These are phyloP conservation scores for Pseudogymnoascus sp. DNA, from an alignment of 2,329 filamentous ascomycete genomes.

Conservation along the genomic window DNA sequence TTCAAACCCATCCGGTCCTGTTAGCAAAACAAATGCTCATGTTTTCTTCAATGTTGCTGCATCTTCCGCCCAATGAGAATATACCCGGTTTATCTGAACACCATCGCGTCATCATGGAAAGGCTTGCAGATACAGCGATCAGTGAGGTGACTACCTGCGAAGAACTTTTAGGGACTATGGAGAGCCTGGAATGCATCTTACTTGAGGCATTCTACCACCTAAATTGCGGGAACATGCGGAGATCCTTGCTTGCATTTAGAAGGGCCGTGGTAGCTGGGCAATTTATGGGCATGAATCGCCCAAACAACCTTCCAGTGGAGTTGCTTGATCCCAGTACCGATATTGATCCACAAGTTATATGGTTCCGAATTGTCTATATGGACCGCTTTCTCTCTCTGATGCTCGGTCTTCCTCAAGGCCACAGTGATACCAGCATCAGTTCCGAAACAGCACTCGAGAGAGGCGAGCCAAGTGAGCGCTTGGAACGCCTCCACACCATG, in stretches of 20 bases:
- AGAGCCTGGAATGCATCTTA: constrained; percentile 37
- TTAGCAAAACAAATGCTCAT: constrained; percentile 37
- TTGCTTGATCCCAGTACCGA: constrained; percentile 23
- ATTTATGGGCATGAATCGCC: constrained; percentile 34
- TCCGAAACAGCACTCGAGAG: constrained; percentile 23
- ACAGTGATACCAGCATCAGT: constrained; percentile 35
- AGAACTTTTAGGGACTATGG: constrained; percentile 31
- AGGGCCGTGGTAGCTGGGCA: constrained; percentile 36
- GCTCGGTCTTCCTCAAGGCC: constrained; percentile 40
- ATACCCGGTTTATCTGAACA: constrained; percentile 14
- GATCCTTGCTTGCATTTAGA: constrained; percentile 33
- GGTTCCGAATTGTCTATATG: constrained; percentile 38
- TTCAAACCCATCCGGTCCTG: constrained; percentile 33
- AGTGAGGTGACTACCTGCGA: constrained; percentile 32
- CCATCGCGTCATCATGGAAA: constrained; percentile 21
- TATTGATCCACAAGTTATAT: constrained; percentile 35
- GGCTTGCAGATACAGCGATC: constrained; percentile 13
- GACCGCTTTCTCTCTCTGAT: constrained; percentile 44
- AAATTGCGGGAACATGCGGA: constrained; percentile 35
- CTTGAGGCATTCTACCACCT: constrained; percentile 34
- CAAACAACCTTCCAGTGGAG: not conserved
- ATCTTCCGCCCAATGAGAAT: constrained; percentile 17
- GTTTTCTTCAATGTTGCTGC: constrained; percentile 33
- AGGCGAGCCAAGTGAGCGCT: constrained; percentile 34
- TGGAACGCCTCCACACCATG: constrained; percentile 40